phyloP scores from a whole-genome alignment of 768 basidiomycete species.

The Suillus brevipes region DNA sequence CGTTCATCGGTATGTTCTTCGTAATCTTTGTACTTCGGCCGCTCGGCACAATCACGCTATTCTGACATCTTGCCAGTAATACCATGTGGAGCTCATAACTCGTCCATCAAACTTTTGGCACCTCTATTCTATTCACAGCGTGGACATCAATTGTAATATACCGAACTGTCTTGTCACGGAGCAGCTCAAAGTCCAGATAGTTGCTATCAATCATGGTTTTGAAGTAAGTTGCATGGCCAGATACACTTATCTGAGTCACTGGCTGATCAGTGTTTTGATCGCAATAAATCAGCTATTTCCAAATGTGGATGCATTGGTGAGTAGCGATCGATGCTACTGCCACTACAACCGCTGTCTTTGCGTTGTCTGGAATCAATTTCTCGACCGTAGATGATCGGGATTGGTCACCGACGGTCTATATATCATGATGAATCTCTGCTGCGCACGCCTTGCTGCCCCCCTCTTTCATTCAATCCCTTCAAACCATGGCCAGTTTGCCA shows the following conservation, averaged over 20 bases:
- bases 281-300: not conserved
- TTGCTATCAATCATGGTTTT: not conserved
- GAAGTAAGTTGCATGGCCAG: not conserved
- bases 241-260: not conserved
- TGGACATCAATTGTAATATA: not conserved
- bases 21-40: too few relatives aligned
- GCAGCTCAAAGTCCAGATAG: not conserved
- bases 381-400: not conserved
- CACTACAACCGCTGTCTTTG: not conserved
- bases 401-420: not conserved
- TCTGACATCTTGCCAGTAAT: too few relatives aligned
- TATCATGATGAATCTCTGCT: not conserved
- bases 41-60: too few relatives aligned
- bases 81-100: not conserved
- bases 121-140: not conserved
- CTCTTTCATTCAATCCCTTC: not conserved
- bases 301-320: not conserved
- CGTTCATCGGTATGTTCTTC: too few relatives aligned
- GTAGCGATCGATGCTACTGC: not conserved
- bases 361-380: not conserved
- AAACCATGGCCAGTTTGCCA: constrained; percentile 12
- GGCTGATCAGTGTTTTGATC: not conserved
- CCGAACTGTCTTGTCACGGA: not conserved
- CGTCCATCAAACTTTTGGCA: not conserved
- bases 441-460: not conserved